Percentiles rank a stretch among this genome's conserved stretches.
These are phyloP conservation scores for Meredithiella fracta DNA, from an alignment of 2,329 filamentous ascomycete species.

Conservation along the genomic window DNA sequence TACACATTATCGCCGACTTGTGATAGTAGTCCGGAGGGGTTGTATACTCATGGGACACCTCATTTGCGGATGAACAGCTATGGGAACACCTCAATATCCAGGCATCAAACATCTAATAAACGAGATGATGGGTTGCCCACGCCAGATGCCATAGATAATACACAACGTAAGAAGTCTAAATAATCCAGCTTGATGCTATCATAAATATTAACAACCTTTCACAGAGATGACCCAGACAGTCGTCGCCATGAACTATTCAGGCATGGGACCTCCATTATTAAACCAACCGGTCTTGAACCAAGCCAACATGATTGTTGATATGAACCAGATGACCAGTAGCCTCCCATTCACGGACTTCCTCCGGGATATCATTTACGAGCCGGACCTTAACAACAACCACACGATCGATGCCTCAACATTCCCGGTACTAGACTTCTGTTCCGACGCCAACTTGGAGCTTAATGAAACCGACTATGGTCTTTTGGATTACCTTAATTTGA, in stretches of 20 bases:
- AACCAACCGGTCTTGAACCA: neutral
- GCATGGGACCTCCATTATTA: neutral
- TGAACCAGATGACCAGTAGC: conserved; percentile 14
- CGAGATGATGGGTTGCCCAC: neutral
- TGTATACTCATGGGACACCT: neutral
- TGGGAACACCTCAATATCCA: neutral
- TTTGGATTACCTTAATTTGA: conserved; percentile 21
- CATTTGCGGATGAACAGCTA: neutral
- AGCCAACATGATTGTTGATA: neutral
- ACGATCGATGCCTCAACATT: conserved; percentile 26
- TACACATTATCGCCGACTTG: neutral
- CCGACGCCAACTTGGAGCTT: conserved; percentile 32
- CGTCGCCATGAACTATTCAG: neutral
- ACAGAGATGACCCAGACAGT: neutral
- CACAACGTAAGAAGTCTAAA: neutral
- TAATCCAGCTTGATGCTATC: no score
- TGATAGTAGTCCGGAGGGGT: neutral
- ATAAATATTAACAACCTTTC: neutral
- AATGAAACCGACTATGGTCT: conserved; percentile 36
- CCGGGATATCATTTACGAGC: conserved; percentile 34
- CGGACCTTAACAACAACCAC: conserved; percentile 23
- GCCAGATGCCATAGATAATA: neutral
- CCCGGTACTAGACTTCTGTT: conserved; percentile 33
- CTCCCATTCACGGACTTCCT: conserved; percentile 35
- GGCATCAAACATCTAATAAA: neutral